Conservation (phyloP, 73 alveolate genomes). For the Stentor roeselii region DNA sequence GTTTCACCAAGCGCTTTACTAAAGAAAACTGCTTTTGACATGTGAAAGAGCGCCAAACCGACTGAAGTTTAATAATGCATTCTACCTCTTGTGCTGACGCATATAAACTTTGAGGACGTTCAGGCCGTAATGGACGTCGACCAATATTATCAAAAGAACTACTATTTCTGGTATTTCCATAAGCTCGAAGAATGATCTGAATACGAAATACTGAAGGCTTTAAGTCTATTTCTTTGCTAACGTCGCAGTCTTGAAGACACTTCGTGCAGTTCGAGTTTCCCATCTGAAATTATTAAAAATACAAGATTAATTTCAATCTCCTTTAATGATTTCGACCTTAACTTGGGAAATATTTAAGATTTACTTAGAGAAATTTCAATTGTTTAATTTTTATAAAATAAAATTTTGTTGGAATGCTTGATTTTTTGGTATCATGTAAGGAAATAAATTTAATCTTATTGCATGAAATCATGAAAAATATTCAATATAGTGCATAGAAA, state of each 20-base stretch:
- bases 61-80: neutral
- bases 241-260: neutral
- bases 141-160: neutral
- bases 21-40: neutral
- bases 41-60: neutral
- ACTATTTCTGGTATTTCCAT: neutral
- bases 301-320: neutral
- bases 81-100: neutral
- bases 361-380: no score
- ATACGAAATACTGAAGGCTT: conserved; percentile 5
- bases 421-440: no score
- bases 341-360: no score
- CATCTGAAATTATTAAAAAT: neutral
- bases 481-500: no score
- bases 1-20: neutral
- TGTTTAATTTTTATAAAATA: no score
- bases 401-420: no score
- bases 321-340: neutral
- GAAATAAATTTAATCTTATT: no score
- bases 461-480: no score
- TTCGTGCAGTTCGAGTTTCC: conserved; percentile 6
- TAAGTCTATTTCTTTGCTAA: conserved; percentile 9
- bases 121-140: neutral
- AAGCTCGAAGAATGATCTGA: neutral
- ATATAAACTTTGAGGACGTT: neutral